These are phyloP conservation scores for Raphanus sativus DNA, from an alignment of 345 rosid species.

Conservation along the genomic window DNA sequence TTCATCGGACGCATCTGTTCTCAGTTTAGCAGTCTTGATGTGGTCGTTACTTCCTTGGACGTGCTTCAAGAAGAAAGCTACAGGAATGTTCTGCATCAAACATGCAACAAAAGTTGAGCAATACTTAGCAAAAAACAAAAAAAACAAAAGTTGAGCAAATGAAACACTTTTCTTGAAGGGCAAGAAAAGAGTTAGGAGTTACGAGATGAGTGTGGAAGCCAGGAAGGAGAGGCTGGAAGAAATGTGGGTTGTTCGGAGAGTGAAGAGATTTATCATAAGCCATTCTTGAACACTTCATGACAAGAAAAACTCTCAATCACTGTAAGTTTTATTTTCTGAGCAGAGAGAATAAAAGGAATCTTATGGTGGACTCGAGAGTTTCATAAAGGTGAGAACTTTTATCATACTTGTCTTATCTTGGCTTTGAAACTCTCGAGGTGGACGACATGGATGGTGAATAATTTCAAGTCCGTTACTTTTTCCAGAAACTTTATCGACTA, in stretches of 20 bases:
- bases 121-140: too few relatives aligned
- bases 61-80: slow-evolving; percentile 21
- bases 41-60: slow-evolving; percentile 16
- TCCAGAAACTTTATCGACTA: not conserved
- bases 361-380: not conserved
- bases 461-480: not conserved
- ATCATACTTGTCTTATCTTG: slow-evolving; percentile 1
- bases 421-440: slow-evolving; percentile 14
- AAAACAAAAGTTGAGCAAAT: not conserved
- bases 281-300: slow-evolving; percentile 24
- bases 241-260: slow-evolving; percentile 22
- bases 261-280: slow-evolving; percentile 16
- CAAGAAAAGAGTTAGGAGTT: slow-evolving; percentile 2
- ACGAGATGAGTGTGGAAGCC: slow-evolving; percentile 27
- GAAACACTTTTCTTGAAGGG: not conserved
- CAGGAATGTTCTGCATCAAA: slow-evolving; percentile 31
- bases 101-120: not conserved
- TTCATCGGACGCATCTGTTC: slow-evolving; percentile 15
- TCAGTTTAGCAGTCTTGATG: slow-evolving; percentile 15
- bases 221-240: slow-evolving; percentile 34
- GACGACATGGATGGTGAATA: slow-evolving; percentile 1
- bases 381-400: slow-evolving; percentile 15
- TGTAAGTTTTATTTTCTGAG: not conserved
- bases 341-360: not conserved
- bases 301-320: not conserved